These are phyloP conservation scores for Boletus sp. DNA, from an alignment of 768 basidiomycete genomes.

Conservation along the genomic window DNA sequence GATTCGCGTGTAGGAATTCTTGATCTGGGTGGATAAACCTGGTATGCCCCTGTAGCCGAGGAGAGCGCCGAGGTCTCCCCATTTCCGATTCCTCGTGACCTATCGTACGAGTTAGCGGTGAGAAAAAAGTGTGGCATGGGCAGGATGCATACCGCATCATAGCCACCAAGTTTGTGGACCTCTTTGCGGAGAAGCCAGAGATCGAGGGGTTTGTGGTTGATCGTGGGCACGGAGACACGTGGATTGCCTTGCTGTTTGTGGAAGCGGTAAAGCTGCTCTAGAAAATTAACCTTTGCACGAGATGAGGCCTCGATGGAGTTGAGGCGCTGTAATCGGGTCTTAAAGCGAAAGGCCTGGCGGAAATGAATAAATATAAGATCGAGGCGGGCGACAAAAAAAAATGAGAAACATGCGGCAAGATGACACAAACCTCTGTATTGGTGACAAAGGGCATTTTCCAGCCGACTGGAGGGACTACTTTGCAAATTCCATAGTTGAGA, in stretches of 20 bases:
- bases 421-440: conserved; percentile 76
- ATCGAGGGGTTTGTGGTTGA: conserved; percentile 91
- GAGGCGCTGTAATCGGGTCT: conserved; percentile 89
- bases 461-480: conserved; percentile 86
- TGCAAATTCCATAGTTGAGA: conserved; percentile 84
- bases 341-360: conserved; percentile 80
- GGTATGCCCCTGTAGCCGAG: conserved; percentile 82
- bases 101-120: conserved; percentile 35
- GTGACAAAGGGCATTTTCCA: conserved; percentile 98
- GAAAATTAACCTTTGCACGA: conserved; percentile 93
- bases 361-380: conserved; percentile 25
- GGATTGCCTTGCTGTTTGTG: conserved; percentile 94
- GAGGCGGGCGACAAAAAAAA: conserved; percentile 3
- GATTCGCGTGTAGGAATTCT: conserved; percentile 85
- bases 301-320: conserved; percentile 98
- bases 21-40: conserved; percentile 82
- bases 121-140: conserved; percentile 14
- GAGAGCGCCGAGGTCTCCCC: conserved; percentile 80
- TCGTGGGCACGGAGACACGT: conserved; percentile 87
- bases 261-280: conserved; percentile 95
- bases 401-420: conserved; percentile 25
- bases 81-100: conserved; percentile 83
- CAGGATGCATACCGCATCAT: conserved; percentile 64
- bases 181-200: conserved; percentile 92
- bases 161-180: conserved; percentile 85